Percentiles rank a stretch among this genome's conserved stretches.
phyloP scores from a whole-genome alignment of 1,139 yeast species.

The Zhuliangozyma blackwelliae region DNA sequence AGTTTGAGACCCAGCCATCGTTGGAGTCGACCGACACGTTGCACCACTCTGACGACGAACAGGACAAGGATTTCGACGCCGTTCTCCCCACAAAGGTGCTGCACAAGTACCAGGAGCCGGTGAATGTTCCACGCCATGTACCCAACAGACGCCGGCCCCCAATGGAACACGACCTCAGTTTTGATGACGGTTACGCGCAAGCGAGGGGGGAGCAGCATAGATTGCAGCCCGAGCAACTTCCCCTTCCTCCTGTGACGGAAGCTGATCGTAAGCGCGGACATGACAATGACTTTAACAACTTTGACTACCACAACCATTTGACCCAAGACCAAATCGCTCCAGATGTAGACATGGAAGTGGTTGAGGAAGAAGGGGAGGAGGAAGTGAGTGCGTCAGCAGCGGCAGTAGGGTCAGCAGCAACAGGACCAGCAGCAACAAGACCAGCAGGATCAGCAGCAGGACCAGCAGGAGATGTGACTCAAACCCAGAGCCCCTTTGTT shows the following conservation, averaged over 20 bases:
- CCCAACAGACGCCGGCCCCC: conserved; percentile 9
- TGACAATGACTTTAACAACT: conserved; percentile 21
- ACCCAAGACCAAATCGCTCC: conserved; percentile 15
- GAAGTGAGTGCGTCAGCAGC: too few relatives aligned
- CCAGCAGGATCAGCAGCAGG: too few relatives aligned
- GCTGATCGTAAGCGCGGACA: too few relatives aligned
- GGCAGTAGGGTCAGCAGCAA: too few relatives aligned
- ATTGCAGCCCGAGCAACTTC: background rate
- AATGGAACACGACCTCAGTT: conserved; percentile 3
- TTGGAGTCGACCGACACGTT: conserved; percentile 10
- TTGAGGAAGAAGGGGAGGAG: too few relatives aligned
- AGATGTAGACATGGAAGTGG: conserved; percentile 6
- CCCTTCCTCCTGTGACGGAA: too few relatives aligned
- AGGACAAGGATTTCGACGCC: conserved; percentile 17
- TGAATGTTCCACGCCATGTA: conserved; percentile 25
- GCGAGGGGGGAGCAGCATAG: conserved; percentile 2
- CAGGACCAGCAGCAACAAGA: too few relatives aligned
- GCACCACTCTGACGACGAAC: conserved; percentile 19
- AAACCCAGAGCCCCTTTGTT: too few relatives aligned
- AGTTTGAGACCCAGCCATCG: conserved; percentile 5
- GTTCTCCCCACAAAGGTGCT: conserved; percentile 35
- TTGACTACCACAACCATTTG: conserved; percentile 27
- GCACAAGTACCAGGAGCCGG: conserved; percentile 30
- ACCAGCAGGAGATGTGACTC: too few relatives aligned
- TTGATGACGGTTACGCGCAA: conserved; percentile 6